These are phyloP conservation scores for Penicillium manginii DNA, from an alignment of 495 filamentous ascomycete species.

Conservation along the genomic window DNA sequence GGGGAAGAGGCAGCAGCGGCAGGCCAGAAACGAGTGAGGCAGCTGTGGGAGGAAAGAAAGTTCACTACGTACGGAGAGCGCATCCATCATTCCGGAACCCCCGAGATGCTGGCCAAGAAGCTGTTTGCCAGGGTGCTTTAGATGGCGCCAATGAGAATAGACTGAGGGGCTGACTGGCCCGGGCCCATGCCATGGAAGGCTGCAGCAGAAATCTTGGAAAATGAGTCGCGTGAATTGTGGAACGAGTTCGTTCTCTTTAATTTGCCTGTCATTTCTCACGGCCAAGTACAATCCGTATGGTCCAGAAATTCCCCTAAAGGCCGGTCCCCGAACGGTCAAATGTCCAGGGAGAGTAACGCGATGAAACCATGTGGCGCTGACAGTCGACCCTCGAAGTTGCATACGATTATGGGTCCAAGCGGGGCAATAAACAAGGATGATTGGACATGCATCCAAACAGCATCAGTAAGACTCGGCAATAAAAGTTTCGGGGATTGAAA, in stretches of 20 bases:
- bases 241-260: neutral
- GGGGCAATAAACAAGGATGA: neutral
- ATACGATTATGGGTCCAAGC: constrained; percentile 14
- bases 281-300: neutral
- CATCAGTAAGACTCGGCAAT: neutral
- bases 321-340: constrained; percentile 9
- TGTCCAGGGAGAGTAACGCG: constrained; percentile 8
- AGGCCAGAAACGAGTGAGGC: neutral
- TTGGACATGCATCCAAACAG: constrained; percentile 5
- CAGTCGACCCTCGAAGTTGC: constrained; percentile 23
- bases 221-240: neutral
- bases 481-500: neutral
- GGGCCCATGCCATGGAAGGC: neutral
- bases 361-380: constrained; percentile 33
- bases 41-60: neutral
- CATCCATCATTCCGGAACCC: neutral
- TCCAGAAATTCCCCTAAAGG: constrained; percentile 6
- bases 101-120: constrained; percentile 6
- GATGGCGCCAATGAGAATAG: neutral
- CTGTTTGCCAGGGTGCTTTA: neutral
- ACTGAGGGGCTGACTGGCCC: neutral
- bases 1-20: neutral
- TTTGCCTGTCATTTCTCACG: neutral
- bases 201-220: neutral
- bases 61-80: neutral